phyloP scores from a whole-genome alignment of 2,329 filamentous ascomycete genomes.

The Mariannaea elegans region DNA sequence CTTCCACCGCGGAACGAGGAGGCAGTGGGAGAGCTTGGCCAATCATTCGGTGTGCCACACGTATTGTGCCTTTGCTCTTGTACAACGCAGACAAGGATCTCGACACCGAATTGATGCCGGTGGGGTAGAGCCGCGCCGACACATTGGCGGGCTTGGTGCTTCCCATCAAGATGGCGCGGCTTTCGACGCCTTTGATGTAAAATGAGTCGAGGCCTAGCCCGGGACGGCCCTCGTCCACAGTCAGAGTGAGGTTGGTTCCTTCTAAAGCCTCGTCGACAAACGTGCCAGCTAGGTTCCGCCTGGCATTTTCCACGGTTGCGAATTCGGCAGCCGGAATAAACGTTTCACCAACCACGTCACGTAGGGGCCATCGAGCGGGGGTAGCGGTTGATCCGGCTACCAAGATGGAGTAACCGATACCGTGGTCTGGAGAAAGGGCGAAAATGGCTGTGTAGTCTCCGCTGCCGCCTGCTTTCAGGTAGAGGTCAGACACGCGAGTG shows the following conservation, averaged over 20 bases:
- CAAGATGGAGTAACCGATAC: conserved; percentile 34
- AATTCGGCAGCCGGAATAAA: conserved; percentile 34
- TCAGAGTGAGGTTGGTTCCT: conserved; percentile 30
- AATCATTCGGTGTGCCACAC: conserved; percentile 10
- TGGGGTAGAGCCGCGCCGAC: conserved; percentile 20
- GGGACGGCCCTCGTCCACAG: conserved; percentile 23
- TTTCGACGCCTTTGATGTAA: conserved; percentile 2
- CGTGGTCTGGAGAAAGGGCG: conserved; percentile 54
- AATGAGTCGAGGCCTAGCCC: conserved; percentile 19
- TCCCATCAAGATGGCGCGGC: background rate
- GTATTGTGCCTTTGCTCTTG: conserved; percentile 19
- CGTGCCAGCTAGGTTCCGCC: conserved; percentile 25
- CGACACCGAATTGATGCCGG: conserved; percentile 18
- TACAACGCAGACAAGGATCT: conserved; percentile 20
- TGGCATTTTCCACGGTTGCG: conserved; percentile 31
- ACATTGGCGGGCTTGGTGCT: background rate
- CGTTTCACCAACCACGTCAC: conserved; percentile 23
- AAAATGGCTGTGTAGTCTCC: conserved; percentile 49
- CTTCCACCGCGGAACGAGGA: conserved; percentile 17
- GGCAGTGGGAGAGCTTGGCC: background rate
- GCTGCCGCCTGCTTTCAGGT: conserved; percentile 54
- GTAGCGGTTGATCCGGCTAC: conserved; percentile 32
- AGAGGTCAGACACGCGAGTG: conserved; percentile 52
- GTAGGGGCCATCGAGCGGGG: conserved; percentile 24
- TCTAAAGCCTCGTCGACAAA: conserved; percentile 16